Conservation (phyloP, 352 stramenopile genomes). For the Phytophthora sp. region DNA sequence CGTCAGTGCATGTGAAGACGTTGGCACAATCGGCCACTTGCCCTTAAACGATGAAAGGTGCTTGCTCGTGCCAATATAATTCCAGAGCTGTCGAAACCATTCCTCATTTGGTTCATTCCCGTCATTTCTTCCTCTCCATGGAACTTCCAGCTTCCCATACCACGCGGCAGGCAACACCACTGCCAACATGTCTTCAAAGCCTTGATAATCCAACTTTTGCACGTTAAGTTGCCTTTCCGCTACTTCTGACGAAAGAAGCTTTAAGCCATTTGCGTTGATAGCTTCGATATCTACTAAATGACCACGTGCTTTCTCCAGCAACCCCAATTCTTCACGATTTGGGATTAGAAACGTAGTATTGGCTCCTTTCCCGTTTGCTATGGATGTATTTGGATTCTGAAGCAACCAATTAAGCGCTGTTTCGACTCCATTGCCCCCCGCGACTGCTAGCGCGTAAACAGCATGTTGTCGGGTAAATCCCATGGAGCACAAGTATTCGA, state of each 20-base stretch:
- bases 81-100: constrained; percentile 73
- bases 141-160: constrained; percentile 41
- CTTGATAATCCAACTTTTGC: constrained; percentile 50
- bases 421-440: constrained; percentile 51
- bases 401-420: constrained; percentile 71
- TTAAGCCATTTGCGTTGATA: constrained; percentile 33
- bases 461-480: constrained; percentile 64
- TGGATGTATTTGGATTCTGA: constrained; percentile 54
- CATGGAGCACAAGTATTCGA: constrained; percentile 70
- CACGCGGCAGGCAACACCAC: constrained; percentile 55
- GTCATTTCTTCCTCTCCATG: constrained; percentile 27
- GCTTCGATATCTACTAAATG: constrained; percentile 52
- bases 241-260: constrained; percentile 42
- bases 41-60: constrained; percentile 54
- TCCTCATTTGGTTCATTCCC: constrained; percentile 35
- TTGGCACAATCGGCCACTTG: constrained; percentile 77
- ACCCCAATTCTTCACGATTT: constrained; percentile 46
- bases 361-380: constrained; percentile 24
- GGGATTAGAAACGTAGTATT: constrained; percentile 52
- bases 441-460: constrained; percentile 41
- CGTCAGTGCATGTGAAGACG: constrained; percentile 46
- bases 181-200: constrained; percentile 62
- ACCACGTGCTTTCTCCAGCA: constrained; percentile 44
- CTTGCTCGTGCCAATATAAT: constrained; percentile 58
- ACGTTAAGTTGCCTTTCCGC: constrained; percentile 53